A percentile compares a stretch with the other conserved stretches of the same genome.
Evolutionary conservation across 2,329 filamentous ascomycete species (phyloP).

Genomic region (Trichoderma sp.): DNA sequence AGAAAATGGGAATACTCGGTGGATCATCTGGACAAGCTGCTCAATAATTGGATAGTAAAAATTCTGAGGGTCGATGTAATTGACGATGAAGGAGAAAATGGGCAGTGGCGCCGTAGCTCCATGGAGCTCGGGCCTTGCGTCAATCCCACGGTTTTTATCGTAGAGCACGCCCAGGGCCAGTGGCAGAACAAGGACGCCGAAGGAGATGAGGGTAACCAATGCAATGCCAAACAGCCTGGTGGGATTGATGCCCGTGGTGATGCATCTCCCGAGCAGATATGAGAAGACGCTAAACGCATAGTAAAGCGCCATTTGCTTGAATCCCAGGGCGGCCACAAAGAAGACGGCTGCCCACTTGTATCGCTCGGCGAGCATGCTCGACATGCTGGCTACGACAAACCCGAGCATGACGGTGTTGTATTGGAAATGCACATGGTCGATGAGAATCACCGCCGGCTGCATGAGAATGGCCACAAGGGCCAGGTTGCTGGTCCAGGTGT

Average conservation of each 20-base stretch:
- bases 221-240: conserved; percentile 71
- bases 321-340: conserved; percentile 89
- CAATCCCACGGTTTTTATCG: conserved; percentile 62
- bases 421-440: conserved; percentile 95
- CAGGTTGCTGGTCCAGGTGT: conserved; percentile 77
- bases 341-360: conserved; percentile 88
- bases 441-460: conserved; percentile 84
- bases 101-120: conserved; percentile 61
- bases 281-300: conserved; percentile 92
- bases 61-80: conserved; percentile 60
- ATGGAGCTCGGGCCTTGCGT: conserved; percentile 53
- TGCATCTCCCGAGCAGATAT: conserved; percentile 80
- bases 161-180: conserved; percentile 69
- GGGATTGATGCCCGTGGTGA: conserved; percentile 69
- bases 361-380: conserved; percentile 80
- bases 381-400: conserved; percentile 79
- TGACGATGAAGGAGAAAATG: conserved; percentile 55
- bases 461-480: conserved; percentile 87
- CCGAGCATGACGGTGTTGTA: conserved; percentile 99
- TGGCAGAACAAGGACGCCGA: conserved; percentile 71
- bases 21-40: conserved; percentile 77
- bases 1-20: conserved; percentile 93
- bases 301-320: conserved; percentile 99
- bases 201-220: conserved; percentile 67
- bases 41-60: conserved; percentile 72